A percentile compares a stretch with the other conserved stretches of the same genome.
These are phyloP conservation scores for Aspergillus sp. DNA, from an alignment of 2,329 filamentous ascomycete genomes.

Conservation along the genomic window DNA sequence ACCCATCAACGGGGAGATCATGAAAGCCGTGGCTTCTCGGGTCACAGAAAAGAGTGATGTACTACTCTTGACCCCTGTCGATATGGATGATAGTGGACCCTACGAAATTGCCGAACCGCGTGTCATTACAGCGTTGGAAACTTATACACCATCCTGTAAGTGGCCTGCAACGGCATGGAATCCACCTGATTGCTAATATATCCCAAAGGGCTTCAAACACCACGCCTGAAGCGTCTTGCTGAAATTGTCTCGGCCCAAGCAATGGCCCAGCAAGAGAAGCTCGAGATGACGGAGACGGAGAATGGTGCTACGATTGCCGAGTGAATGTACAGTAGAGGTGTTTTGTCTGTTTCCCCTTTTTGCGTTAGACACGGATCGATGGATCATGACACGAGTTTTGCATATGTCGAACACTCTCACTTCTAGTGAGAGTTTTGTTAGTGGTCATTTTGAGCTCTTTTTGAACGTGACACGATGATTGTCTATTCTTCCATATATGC, in stretches of 20 bases:
- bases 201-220: slow-evolving; percentile 78
- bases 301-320: slow-evolving; percentile 15
- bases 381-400: slow-evolving; percentile 16
- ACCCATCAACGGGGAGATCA: slow-evolving; percentile 98
- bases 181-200: slow-evolving; percentile 22
- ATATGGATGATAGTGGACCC: slow-evolving; percentile 97
- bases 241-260: slow-evolving; percentile 97
- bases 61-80: slow-evolving; percentile 81
- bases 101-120: slow-evolving; percentile 97
- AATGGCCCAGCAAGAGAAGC: slow-evolving; percentile 86
- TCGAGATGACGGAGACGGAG: slow-evolving; percentile 44
- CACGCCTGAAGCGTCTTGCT: slow-evolving; percentile 86
- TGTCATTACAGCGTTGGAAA: slow-evolving; percentile 92
- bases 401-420: not conserved
- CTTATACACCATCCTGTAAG: slow-evolving; percentile 95
- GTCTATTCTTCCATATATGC: slow-evolving; percentile 39
- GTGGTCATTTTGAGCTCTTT: not conserved
- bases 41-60: slow-evolving; percentile 99
- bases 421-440: not conserved
- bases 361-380: slow-evolving; percentile 12
- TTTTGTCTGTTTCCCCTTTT: slow-evolving; percentile 9
- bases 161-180: slow-evolving; percentile 11
- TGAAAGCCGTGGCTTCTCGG: slow-evolving; percentile 95
- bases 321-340: slow-evolving; percentile 19
- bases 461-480: slow-evolving; percentile 49